phyloP scores from a whole-genome alignment of 2,329 filamentous ascomycete species.

The Fusarium sp. region DNA sequence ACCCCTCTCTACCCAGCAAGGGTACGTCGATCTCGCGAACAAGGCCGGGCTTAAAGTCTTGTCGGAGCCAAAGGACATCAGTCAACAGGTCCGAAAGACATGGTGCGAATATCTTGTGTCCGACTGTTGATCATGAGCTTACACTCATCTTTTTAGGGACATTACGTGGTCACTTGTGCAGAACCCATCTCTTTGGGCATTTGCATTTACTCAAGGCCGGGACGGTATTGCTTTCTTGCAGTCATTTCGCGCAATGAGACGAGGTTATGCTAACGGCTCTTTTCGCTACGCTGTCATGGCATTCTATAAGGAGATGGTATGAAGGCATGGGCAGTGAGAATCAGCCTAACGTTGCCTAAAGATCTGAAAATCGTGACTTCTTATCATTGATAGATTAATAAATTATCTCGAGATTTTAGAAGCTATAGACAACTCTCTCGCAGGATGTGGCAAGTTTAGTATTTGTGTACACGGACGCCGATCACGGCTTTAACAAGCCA shows the following conservation, averaged over 20 bases:
- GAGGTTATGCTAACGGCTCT: slow-evolving; percentile 66
- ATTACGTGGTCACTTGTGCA: slow-evolving; percentile 70
- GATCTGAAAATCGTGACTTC: neutral
- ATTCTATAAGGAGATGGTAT: slow-evolving; percentile 55
- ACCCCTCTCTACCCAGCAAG: slow-evolving; percentile 61
- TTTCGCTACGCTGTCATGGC: slow-evolving; percentile 68
- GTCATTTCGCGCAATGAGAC: slow-evolving; percentile 68
- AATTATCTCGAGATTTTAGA: neutral
- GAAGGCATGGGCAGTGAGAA: neutral
- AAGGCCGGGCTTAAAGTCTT: slow-evolving; percentile 57
- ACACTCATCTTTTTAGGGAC: slow-evolving; percentile 54
- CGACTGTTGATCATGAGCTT: neutral
- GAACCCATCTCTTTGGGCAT: slow-evolving; percentile 68
- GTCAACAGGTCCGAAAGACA: slow-evolving; percentile 65
- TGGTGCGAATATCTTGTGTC: slow-evolving; percentile 55
- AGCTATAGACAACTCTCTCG: neutral
- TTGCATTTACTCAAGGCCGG: slow-evolving; percentile 67
- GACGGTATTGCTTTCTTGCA: slow-evolving; percentile 69
- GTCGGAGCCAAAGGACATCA: slow-evolving; percentile 63
- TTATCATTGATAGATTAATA: neutral
- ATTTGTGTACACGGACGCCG: neutral
- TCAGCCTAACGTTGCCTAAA: neutral
- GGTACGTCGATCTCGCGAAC: slow-evolving; percentile 61
- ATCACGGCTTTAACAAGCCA: slow-evolving; percentile 2
- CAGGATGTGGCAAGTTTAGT: neutral